Percentiles rank a stretch among this genome's conserved stretches.
Conservation (phyloP, 768 basidiomycete genomes). For the Boletus insuetus region DNA sequence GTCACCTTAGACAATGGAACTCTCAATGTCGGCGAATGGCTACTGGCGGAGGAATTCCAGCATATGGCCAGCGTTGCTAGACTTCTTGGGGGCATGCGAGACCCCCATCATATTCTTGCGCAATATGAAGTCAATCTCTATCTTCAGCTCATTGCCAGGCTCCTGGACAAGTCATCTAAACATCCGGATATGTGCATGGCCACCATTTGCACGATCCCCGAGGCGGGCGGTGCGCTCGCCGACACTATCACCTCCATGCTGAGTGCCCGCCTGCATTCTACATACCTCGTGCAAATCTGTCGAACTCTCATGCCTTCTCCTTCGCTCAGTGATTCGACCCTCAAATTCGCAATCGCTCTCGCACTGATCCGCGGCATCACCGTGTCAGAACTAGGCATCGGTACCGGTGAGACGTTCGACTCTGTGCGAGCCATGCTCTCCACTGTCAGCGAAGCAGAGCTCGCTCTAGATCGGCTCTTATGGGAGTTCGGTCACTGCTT, state of each 20-base stretch:
- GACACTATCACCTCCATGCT: slow-evolving; percentile 45
- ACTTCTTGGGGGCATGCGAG: slow-evolving; percentile 30
- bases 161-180: slow-evolving; percentile 40
- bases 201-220: slow-evolving; percentile 41
- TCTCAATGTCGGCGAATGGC: slow-evolving; percentile 49
- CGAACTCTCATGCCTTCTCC: slow-evolving; percentile 28
- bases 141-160: slow-evolving; percentile 47
- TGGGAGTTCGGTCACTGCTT: slow-evolving; percentile 40
- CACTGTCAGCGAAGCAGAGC: slow-evolving; percentile 23
- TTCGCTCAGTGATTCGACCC: slow-evolving; percentile 21
- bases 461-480: slow-evolving; percentile 25
- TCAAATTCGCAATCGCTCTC: slow-evolving; percentile 36
- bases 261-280: slow-evolving; percentile 46
- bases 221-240: slow-evolving; percentile 41
- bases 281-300: slow-evolving; percentile 42
- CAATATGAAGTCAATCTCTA: slow-evolving; percentile 50
- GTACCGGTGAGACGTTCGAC: slow-evolving; percentile 25
- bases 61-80: slow-evolving; percentile 42
- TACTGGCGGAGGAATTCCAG: slow-evolving; percentile 62
- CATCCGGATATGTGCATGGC: slow-evolving; percentile 43
- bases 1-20: slow-evolving; percentile 47
- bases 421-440: slow-evolving; percentile 24
- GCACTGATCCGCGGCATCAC: slow-evolving; percentile 31
- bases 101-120: slow-evolving; percentile 37
- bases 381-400: slow-evolving; percentile 19